phyloP scores from a whole-genome alignment of 1,284 basidiomycete species.

The Heterobasidion occidentale region DNA sequence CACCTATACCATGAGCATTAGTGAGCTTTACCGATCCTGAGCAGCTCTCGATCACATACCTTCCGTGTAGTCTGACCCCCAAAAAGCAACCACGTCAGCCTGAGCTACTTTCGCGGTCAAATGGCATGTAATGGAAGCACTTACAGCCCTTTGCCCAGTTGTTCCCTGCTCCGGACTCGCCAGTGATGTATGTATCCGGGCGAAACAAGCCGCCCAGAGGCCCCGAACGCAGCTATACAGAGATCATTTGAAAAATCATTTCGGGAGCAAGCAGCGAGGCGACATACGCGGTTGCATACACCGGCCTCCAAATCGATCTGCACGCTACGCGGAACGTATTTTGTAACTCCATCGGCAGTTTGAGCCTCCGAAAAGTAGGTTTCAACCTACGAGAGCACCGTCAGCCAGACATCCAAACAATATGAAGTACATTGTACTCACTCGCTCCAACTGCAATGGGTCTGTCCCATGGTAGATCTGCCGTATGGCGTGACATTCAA shows the following conservation, averaged over 20 bases:
- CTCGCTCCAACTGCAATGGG: slow-evolving; percentile 37
- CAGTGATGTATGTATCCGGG: slow-evolving; percentile 82
- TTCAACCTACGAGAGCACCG: slow-evolving; percentile 37
- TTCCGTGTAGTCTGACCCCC: slow-evolving; percentile 71
- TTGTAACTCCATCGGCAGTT: slow-evolving; percentile 30
- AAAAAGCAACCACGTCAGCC: neutral
- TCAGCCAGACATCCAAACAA: neutral
- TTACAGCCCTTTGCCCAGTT: slow-evolving; percentile 90
- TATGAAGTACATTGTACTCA: slow-evolving; percentile 16
- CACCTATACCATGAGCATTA: slow-evolving; percentile 39
- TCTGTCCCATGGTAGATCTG: slow-evolving; percentile 43
- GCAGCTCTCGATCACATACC: slow-evolving; percentile 31
- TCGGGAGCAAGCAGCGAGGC: neutral
- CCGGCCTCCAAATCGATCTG: slow-evolving; percentile 91
- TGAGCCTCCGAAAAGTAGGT: slow-evolving; percentile 70
- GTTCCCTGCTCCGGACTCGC: slow-evolving; percentile 78
- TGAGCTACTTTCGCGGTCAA: too few relatives aligned
- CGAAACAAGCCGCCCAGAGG: slow-evolving; percentile 72
- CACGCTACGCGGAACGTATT: slow-evolving; percentile 91
- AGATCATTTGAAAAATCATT: neutral
- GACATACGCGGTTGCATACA: slow-evolving; percentile 71
- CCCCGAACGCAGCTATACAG: slow-evolving; percentile 53
- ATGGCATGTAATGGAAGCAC: slow-evolving; percentile 20
- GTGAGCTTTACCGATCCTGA: neutral
- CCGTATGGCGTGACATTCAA: neutral